These are phyloP conservation scores for Eimeria sp. DNA, from an alignment of 169 alveolate species.

Conservation along the genomic window DNA sequence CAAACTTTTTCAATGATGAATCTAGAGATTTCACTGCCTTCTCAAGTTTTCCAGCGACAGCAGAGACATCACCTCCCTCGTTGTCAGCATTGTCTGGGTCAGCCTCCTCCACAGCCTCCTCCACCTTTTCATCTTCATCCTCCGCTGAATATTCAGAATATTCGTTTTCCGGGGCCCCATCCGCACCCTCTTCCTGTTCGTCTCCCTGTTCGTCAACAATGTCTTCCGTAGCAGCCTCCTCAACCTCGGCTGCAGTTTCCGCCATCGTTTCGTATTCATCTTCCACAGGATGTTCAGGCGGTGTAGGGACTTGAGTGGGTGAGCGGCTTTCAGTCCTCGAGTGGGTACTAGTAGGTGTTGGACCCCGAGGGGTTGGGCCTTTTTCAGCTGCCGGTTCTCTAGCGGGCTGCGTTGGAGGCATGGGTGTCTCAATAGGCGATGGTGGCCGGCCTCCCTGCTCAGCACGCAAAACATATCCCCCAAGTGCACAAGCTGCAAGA, in stretches of 20 bases:
- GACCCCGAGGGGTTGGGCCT: background rate
- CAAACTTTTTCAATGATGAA: background rate
- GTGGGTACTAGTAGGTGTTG: background rate
- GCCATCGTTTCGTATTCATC: too few relatives aligned
- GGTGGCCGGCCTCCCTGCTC: background rate
- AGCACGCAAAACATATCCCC: background rate
- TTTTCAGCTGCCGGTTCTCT: background rate
- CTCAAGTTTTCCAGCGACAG: background rate
- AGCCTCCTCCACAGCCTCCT: background rate
- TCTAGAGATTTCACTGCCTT: background rate
- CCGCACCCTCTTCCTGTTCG: too few relatives aligned
- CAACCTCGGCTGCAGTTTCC: too few relatives aligned
- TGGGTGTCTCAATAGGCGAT: background rate
- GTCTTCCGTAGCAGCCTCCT: background rate
- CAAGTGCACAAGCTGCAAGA: background rate
- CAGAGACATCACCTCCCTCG: background rate
- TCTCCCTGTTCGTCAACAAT: too few relatives aligned
- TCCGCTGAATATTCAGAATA: background rate
- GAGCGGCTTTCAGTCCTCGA: background rate
- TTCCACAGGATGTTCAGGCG: background rate
- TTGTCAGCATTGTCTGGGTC: background rate
- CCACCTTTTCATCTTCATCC: background rate
- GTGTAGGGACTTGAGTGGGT: background rate
- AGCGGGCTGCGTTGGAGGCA: background rate
- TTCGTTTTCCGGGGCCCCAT: too few relatives aligned